phyloP scores from a whole-genome alignment of 768 basidiomycete species.

The Xerocomellus chrysenteron region DNA sequence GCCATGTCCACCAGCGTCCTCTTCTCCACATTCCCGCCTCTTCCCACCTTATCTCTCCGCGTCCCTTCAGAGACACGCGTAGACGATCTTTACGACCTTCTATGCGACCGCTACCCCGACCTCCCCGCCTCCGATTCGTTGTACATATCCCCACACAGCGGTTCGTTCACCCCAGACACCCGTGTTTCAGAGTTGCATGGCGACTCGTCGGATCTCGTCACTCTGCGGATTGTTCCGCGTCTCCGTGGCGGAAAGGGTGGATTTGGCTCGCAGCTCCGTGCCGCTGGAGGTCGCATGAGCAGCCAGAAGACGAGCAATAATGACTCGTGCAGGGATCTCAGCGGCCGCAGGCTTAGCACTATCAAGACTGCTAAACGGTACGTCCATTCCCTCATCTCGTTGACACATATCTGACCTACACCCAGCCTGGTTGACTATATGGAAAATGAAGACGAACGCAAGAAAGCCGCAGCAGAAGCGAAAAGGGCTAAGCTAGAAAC shows the following conservation, averaged over 20 bases:
- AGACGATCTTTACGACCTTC: constrained; percentile 40
- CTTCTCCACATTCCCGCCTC: constrained; percentile 60
- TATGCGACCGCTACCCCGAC: constrained; percentile 47
- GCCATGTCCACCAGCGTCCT: constrained; percentile 52
- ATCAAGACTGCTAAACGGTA: constrained; percentile 96
- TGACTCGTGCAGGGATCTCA: constrained; percentile 92
- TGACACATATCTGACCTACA: background rate
- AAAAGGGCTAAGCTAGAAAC: constrained; percentile 81
- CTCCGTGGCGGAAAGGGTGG: constrained; percentile 94
- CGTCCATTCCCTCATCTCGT: constrained; percentile 21
- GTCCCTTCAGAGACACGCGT: constrained; percentile 43
- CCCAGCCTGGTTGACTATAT: constrained; percentile 80
- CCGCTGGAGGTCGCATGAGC: constrained; percentile 97
- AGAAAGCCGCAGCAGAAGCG: constrained; percentile 74
- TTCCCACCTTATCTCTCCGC: constrained; percentile 52
- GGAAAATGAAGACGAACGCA: constrained; percentile 78
- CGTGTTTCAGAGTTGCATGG: constrained; percentile 38
- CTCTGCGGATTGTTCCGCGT: constrained; percentile 70
- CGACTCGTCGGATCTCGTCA: constrained; percentile 44
- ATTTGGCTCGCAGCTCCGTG: constrained; percentile 93
- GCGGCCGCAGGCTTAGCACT: constrained; percentile 84
- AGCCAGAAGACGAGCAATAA: constrained; percentile 94
- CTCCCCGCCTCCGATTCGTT: constrained; percentile 45
- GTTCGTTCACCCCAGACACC: constrained; percentile 30
- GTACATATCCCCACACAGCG: constrained; percentile 40